phyloP scores from a whole-genome alignment of 2,329 filamentous ascomycete species.

The Xylariales sp. region DNA sequence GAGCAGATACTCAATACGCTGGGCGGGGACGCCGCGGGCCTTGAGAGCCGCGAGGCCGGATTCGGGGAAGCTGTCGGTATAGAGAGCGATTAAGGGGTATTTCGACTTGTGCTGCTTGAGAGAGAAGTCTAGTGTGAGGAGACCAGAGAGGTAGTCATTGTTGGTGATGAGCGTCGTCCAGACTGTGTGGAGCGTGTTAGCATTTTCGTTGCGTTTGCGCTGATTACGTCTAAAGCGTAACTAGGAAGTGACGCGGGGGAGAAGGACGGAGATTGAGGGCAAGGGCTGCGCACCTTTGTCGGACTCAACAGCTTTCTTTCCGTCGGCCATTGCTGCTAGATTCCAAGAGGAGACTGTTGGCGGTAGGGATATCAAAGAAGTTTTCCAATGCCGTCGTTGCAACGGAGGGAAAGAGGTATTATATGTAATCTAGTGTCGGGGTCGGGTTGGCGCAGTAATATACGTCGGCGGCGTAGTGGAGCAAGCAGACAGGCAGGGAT shows the following conservation, averaged over 20 bases:
- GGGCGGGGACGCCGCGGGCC: conserved; percentile 63
- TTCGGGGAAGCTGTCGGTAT: conserved; percentile 71
- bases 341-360: not conserved
- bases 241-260: too few relatives aligned
- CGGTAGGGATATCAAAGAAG: not conserved
- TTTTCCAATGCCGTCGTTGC: not conserved
- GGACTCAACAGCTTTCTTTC: conserved; percentile 24
- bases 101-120: conserved; percentile 60
- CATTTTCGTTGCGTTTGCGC: too few relatives aligned
- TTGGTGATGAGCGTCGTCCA: conserved; percentile 90
- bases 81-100: conserved; percentile 79
- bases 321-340: conserved; percentile 21
- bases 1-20: conserved; percentile 68
- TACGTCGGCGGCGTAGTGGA: too few relatives aligned
- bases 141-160: conserved; percentile 73
- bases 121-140: conserved; percentile 76
- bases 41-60: conserved; percentile 66
- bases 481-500: too few relatives aligned
- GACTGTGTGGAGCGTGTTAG: conserved; percentile 43
- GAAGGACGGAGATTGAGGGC: not conserved
- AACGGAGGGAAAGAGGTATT: too few relatives aligned
- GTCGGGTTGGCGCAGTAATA: too few relatives aligned
- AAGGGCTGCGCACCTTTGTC: conserved; percentile 18
- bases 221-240: too few relatives aligned
- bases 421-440: too few relatives aligned